phyloP scores from a whole-genome alignment of 73 alveolate genomes.

The Uronychia setigera region DNA sequence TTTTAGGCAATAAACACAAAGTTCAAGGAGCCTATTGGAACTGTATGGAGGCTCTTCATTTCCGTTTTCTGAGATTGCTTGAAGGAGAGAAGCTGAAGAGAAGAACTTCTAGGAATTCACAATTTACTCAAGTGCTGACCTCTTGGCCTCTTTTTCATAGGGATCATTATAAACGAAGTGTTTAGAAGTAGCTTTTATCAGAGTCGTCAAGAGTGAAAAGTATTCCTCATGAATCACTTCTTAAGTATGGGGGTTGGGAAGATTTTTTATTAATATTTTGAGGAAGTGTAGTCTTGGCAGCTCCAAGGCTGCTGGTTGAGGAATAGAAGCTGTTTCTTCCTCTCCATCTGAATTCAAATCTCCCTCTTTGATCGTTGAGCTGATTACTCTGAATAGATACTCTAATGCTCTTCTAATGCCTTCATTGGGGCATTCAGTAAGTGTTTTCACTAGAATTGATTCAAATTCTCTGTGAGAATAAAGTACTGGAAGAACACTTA shows the following conservation, averaged over 20 bases:
- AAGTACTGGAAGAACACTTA: constrained; percentile 30
- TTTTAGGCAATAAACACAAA: constrained; percentile 37
- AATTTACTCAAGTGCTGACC: not conserved
- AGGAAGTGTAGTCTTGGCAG: constrained; percentile 48
- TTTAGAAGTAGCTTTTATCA: constrained; percentile 21
- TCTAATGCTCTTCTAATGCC: constrained; percentile 47
- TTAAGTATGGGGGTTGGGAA: constrained; percentile 20
- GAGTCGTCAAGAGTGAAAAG: constrained; percentile 34
- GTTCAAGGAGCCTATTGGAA: constrained; percentile 35
- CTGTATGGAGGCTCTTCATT: constrained; percentile 20
- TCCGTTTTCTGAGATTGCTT: not conserved
- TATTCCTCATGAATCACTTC: constrained; percentile 50
- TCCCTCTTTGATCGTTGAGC: constrained; percentile 14
- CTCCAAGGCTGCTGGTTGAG: constrained; percentile 24
- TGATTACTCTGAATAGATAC: constrained; percentile 38
- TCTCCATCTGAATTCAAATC: not conserved
- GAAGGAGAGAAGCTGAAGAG: not conserved
- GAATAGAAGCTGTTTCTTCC: too few relatives aligned
- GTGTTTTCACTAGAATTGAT: constrained; percentile 34
- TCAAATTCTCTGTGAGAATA: constrained; percentile 43
- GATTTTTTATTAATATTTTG: constrained; percentile 38
- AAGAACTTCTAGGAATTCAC: not conserved
- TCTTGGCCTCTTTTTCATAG: constrained; percentile 11
- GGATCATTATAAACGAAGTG: constrained; percentile 19
- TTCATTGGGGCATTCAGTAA: constrained; percentile 36